Conservation (phyloP, 768 basidiomycete genomes). For the Fomitopsis serialis region DNA sequence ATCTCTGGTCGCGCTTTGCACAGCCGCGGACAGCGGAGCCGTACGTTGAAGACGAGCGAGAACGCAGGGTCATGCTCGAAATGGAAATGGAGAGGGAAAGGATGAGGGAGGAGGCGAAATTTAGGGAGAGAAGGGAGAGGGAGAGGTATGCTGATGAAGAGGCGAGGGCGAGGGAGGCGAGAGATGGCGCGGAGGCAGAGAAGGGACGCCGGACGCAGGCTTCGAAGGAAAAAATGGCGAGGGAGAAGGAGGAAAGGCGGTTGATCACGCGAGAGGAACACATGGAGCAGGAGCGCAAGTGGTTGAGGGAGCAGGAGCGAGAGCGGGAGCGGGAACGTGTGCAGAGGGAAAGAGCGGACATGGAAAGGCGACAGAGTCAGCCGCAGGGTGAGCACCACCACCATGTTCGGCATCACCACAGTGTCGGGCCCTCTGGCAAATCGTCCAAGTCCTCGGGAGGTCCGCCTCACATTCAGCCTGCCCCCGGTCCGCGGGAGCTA, state of each 20-base stretch:
- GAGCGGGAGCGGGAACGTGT: no score
- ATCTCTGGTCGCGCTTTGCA: constrained; percentile 12
- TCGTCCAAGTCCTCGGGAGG: constrained; percentile 12
- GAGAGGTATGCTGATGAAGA: constrained; percentile 6
- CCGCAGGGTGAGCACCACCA: constrained; percentile 11
- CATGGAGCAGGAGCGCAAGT: constrained; percentile 6
- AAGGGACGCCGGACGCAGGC: not conserved
- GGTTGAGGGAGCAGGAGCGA: constrained; percentile 13
- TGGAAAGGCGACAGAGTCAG: constrained; percentile 13
- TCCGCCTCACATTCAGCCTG: constrained; percentile 9
- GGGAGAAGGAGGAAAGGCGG: constrained; percentile 12
- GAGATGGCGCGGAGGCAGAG: not conserved
- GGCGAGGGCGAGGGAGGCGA: constrained; percentile 8
- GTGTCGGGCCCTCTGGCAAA: constrained; percentile 1
- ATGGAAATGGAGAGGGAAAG: constrained; percentile 16
- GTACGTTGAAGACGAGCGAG: constrained; percentile 9
- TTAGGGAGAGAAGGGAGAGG: constrained; percentile 11
- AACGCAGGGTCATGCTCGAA: constrained; percentile 8
- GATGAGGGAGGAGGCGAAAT: constrained; percentile 15
- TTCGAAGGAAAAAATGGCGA: not conserved
- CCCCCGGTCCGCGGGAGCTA: not conserved
- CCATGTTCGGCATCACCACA: constrained; percentile 6
- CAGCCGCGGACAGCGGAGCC: constrained; percentile 3
- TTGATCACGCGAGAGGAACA: constrained; percentile 1
- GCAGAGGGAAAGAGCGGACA: constrained; percentile 16